These are phyloP conservation scores for Talaromyces proteolyticus DNA, from an alignment of 495 filamentous ascomycete genomes.

Conservation along the genomic window DNA sequence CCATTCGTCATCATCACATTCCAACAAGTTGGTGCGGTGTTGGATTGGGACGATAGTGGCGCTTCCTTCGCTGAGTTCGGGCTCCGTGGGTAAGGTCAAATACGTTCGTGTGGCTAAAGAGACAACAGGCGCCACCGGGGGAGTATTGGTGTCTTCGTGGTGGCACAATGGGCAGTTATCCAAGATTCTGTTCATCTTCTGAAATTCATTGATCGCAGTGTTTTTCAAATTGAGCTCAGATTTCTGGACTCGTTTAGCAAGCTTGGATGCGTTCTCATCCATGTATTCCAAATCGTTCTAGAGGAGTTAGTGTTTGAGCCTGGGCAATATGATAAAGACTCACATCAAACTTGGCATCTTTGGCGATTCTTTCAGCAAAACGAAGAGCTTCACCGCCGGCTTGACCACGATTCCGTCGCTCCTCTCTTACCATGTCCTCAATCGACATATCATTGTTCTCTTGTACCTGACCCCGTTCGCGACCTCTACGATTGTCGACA, in stretches of 20 bases:
- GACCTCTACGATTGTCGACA: conserved; percentile 68
- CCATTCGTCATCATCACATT: conserved; percentile 99
- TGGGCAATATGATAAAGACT: conserved; percentile 13
- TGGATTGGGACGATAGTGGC: conserved; percentile 86
- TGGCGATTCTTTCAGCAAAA: conserved; percentile 85
- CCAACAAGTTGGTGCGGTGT: conserved; percentile 83
- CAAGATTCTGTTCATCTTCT: conserved; percentile 82
- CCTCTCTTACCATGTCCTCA: conserved; percentile 92
- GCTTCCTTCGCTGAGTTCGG: conserved; percentile 77
- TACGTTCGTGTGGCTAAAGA: conserved; percentile 83
- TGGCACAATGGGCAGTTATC: conserved; percentile 89
- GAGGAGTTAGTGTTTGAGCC: conserved; percentile 18
- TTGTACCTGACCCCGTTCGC: conserved; percentile 71
- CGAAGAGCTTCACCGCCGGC: conserved; percentile 74
- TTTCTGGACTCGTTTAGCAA: conserved; percentile 85
- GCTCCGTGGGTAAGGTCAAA: conserved; percentile 83
- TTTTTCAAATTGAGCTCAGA: conserved; percentile 87
- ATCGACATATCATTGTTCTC: conserved; percentile 96
- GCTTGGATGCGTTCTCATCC: conserved; percentile 89
- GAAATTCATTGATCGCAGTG: conserved; percentile 79
- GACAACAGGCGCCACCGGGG: conserved; percentile 85
- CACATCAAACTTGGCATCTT: conserved; percentile 83
- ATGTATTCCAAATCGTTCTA: conserved; percentile 91
- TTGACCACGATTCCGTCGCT: conserved; percentile 74
- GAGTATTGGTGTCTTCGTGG: conserved; percentile 79